A percentile compares a stretch with the other conserved stretches of the same genome.
These are phyloP conservation scores for Diaporthe humulicola DNA, from an alignment of 2,329 filamentous ascomycete genomes.

Conservation along the genomic window DNA sequence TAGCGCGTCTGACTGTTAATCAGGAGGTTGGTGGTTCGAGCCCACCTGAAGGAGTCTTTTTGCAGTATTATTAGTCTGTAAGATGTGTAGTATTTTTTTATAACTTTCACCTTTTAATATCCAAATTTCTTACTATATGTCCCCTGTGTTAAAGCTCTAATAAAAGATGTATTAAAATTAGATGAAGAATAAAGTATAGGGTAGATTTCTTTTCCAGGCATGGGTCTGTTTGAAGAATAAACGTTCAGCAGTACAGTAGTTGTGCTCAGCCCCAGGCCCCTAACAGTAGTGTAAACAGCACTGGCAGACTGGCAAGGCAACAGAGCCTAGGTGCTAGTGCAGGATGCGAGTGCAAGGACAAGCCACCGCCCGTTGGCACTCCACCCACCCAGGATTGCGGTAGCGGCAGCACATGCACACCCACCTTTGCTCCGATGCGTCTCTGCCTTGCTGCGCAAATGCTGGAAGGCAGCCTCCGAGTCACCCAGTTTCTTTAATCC, in stretches of 20 bases:
- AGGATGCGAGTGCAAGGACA: slow-evolving; percentile 26
- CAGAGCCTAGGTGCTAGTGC: slow-evolving; percentile 13
- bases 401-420: slow-evolving; percentile 10
- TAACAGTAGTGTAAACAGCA: background rate
- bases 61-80: too few species aligned
- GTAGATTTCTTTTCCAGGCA: too few species aligned
- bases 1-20: slow-evolving; percentile 73
- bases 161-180: too few species aligned
- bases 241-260: too few species aligned
- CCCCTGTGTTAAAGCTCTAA: too few species aligned
- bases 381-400: slow-evolving; percentile 16
- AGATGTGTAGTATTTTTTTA: too few species aligned
- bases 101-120: background rate
- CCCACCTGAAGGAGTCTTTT: slow-evolving; percentile 20
- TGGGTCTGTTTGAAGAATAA: too few species aligned
- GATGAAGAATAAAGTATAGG: too few species aligned
- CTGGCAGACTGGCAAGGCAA: background rate
- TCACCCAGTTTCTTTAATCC: slow-evolving; percentile 27
- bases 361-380: slow-evolving; percentile 28
- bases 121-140: background rate
- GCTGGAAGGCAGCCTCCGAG: slow-evolving; percentile 36
- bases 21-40: slow-evolving; percentile 41
- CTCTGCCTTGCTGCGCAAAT: slow-evolving; percentile 34
- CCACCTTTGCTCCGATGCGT: slow-evolving; percentile 20
- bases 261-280: slow-evolving; percentile 9